These are phyloP conservation scores for Acanthamoeba healyi DNA, from an alignment of 208 protist species.

Conservation along the genomic window DNA sequence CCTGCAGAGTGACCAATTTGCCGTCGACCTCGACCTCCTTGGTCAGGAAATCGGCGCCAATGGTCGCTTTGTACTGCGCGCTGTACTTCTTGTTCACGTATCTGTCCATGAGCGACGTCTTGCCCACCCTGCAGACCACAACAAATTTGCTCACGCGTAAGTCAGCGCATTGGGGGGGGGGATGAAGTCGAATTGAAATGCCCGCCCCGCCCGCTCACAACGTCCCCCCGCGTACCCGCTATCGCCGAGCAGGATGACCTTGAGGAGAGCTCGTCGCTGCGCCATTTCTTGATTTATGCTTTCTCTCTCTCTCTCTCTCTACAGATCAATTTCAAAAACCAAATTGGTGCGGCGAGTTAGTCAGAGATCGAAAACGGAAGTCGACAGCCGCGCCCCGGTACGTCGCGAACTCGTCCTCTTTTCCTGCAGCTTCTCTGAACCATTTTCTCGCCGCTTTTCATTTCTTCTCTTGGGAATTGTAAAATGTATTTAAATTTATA, in stretches of 20 bases:
- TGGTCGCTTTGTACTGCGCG: constrained; percentile 97
- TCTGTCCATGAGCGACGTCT: constrained; percentile 91
- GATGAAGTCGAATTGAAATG: not conserved
- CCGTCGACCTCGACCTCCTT: constrained; percentile 96
- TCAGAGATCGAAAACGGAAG: too few relatives aligned
- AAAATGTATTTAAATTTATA: not conserved
- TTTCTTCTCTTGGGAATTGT: not conserved
- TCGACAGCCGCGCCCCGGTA: too few relatives aligned
- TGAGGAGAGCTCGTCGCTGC: constrained; percentile 76
- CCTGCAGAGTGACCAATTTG: constrained; percentile 94
- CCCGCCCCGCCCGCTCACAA: too few relatives aligned
- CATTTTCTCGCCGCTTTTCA: not conserved
- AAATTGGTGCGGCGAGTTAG: too few relatives aligned
- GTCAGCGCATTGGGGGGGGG: not conserved
- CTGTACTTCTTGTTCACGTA: constrained; percentile 92
- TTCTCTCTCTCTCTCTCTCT: not conserved
- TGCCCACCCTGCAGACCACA: constrained; percentile 78
- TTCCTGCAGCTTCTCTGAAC: not conserved
- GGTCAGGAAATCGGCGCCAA: constrained; percentile 98
- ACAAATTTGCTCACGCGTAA: not conserved
- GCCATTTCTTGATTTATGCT: not conserved
- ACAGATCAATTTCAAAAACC: too few relatives aligned
- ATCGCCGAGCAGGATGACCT: constrained; percentile 79
- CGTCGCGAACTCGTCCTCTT: too few relatives aligned
- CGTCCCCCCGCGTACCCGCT: constrained; percentile 78